Percentiles rank a stretch among this genome's conserved stretches.
Conservation (phyloP, 176 grass and related monocot species). For the Melocanna baccifera region DNA sequence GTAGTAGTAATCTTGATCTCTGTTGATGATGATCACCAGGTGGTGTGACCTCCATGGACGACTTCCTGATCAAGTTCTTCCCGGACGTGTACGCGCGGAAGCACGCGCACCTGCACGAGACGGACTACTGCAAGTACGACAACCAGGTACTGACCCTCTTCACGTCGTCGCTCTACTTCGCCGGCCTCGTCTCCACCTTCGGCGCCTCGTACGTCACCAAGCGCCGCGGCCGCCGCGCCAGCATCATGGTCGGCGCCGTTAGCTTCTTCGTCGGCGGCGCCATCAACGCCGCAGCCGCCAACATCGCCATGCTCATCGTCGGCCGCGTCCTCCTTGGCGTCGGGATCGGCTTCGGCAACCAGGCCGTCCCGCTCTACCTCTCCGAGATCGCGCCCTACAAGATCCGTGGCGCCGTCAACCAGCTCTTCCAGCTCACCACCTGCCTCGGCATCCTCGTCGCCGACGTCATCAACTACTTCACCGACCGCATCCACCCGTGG, state of each 20-base stretch:
- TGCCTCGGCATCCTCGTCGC: constrained; percentile 86
- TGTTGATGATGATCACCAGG: constrained; percentile 29
- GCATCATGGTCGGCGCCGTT: constrained; percentile 82
- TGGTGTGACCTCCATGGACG: constrained; percentile 96
- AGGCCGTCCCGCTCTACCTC: constrained; percentile 91
- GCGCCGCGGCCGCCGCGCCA: constrained; percentile 51
- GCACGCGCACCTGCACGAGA: constrained; percentile 68
- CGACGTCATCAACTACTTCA: constrained; percentile 89
- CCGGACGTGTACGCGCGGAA: constrained; percentile 66
- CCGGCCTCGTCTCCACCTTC: constrained; percentile 85
- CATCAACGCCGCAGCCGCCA: constrained; percentile 65
- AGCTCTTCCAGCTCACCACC: constrained; percentile 95
- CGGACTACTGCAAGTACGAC: constrained; percentile 99
- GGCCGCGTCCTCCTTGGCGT: constrained; percentile 78
- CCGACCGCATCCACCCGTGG: constrained; percentile 76
- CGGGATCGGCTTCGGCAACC: constrained; percentile 96
- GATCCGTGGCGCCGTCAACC: constrained; percentile 94
- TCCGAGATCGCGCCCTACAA: constrained; percentile 85
- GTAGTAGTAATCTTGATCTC: too few species aligned
- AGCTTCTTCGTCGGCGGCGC: constrained; percentile 91
- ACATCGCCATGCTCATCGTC: constrained; percentile 80
- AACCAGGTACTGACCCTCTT: constrained; percentile 90
- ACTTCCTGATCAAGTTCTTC: constrained; percentile 85
- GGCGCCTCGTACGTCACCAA: constrained; percentile 77
- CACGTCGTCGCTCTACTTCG: constrained; percentile 96